Base-by-base conservation (phyloP, 2,329 filamentous ascomycete genomes). In the Pseudopithomyces maydicus region DNA sequence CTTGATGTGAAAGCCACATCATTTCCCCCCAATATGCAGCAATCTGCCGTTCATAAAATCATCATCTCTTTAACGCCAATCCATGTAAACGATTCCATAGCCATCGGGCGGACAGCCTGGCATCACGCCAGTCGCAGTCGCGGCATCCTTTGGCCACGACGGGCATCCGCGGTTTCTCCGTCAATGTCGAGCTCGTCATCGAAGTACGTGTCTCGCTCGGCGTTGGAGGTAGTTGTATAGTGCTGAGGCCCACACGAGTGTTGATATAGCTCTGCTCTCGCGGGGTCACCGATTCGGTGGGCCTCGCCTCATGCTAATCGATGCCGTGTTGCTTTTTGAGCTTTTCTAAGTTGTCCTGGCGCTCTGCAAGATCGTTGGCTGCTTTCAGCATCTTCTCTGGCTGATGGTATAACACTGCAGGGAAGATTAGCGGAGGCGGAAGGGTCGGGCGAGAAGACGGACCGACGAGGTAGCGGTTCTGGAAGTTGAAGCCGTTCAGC, bases 401-500 rank as follows among this genome's bases (percentile, higher is more conserved):
- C 77, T 91, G 89, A 74, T 91, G 89, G 73, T 91, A 91, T 74
- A 91, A 80, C 58, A 91, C 89, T 85, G 68, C 48, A 55, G 26
- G 17, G 36, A 12, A 45, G 17, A 52, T 59, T 52, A 69, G 65
- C 11, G 32, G 5, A 22, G 22, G 8, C 19, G 47, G 32, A 47
- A n/a, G 23, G 45, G 19, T 10, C 33, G 49, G 35, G 20, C 19
- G 52, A 12, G 48, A 20, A 42, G 35, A 47, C 91, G 61, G 86
- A 96, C 92, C 92, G 74, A 99, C 95, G 71, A 99, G 91, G 81
- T 99, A 99, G 77, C 95, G 90, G 82, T 94, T 97, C 84, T 99
- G 95, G 80, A 99, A 99, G 84, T 99, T 99, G 88, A 96, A 99
- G 77, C 95, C 95, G 84, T 99, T 99, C 78, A 99, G 85, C 84